Conservation (phyloP, 176 grass and related monocot genomes). For the Eragrostis nindensis region DNA sequence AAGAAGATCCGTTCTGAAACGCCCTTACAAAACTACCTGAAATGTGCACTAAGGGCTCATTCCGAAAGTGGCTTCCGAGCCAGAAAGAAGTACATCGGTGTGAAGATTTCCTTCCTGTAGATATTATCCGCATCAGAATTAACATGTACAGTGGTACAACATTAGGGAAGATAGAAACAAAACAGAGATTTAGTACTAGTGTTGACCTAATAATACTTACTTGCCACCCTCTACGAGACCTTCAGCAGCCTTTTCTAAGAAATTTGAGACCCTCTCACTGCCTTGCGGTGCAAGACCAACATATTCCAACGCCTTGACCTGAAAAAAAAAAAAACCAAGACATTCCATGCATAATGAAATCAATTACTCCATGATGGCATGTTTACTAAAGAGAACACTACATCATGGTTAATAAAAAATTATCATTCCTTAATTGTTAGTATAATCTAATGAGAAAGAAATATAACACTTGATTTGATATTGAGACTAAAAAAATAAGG, state of each 20-base stretch:
- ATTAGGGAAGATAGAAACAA: not conserved
- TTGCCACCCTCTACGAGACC: constrained; percentile 85
- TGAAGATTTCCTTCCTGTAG: constrained; percentile 92
- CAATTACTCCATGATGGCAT: no score
- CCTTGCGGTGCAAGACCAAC: constrained; percentile 78
- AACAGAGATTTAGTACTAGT: not conserved
- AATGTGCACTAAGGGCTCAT: constrained; percentile 23
- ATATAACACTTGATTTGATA: constrained; percentile 20
- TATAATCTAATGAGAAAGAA: not conserved
- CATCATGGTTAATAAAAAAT: not conserved
- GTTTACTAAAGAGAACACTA: no score
- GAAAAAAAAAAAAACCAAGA: constrained; percentile 27
- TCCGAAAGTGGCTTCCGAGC: constrained; percentile 73
- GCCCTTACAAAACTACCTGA: constrained; percentile 16
- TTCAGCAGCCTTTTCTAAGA: constrained; percentile 86
- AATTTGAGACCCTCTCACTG: constrained; percentile 72
- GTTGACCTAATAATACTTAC: constrained; percentile 61
- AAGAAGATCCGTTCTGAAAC: no score
- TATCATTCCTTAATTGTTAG: not conserved
- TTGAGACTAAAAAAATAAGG: constrained; percentile 8
- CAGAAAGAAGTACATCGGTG: constrained; percentile 87
- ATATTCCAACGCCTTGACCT: constrained; percentile 89
- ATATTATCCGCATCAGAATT: constrained; percentile 27
- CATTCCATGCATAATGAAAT: not conserved
- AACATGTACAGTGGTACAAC: constrained; percentile 16